Percentiles rank a stretch among this genome's conserved stretches.
Evolutionary conservation across 805 yeast species (phyloP).

Genomic region (Saturnispora serradocipensis): DNA sequence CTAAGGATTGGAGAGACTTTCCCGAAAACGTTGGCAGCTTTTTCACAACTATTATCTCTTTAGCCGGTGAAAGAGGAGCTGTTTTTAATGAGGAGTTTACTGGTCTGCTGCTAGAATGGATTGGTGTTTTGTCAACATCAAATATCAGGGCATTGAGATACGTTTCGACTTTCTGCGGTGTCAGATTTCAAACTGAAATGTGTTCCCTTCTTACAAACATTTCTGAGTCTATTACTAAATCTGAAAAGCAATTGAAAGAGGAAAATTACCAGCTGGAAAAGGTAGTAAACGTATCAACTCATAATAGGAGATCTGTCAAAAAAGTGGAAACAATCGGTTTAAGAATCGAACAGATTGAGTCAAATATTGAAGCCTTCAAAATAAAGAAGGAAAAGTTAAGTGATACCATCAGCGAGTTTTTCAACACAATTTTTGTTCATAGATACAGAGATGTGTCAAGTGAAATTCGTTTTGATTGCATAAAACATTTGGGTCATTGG

Average conservation of each 20-base stretch:
- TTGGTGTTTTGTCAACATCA: constrained; percentile 61
- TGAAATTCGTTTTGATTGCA: constrained; percentile 60
- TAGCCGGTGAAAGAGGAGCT: constrained; percentile 54
- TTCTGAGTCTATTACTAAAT: constrained; percentile 31
- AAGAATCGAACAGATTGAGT: constrained; percentile 38
- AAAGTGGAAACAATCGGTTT: constrained; percentile 29
- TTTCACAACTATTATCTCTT: constrained; percentile 39
- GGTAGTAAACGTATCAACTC: constrained; percentile 9
- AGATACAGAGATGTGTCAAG: constrained; percentile 77
- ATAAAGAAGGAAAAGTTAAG: constrained; percentile 44
- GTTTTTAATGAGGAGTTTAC: constrained; percentile 40
- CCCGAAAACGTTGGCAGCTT: constrained; percentile 48
- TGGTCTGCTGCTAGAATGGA: constrained; percentile 62
- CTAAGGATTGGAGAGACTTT: constrained; percentile 43
- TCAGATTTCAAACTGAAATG: constrained; percentile 51
- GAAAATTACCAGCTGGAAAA: constrained; percentile 15
- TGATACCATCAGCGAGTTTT: constrained; percentile 54
- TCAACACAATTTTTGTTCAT: constrained; percentile 58
- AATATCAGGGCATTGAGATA: constrained; percentile 63
- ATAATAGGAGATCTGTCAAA: constrained; percentile 24
- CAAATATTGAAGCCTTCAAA: constrained; percentile 33
- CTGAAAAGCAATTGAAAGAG: constrained; percentile 34
- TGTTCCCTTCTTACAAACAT: constrained; percentile 39
- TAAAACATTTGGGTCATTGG: constrained; percentile 57
- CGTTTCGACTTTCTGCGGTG: constrained; percentile 50